A percentile compares a stretch with the other conserved stretches of the same genome.
phyloP scores from a whole-genome alignment of 371 early-diverging fungal species.

The Mucor velutinosus region DNA sequence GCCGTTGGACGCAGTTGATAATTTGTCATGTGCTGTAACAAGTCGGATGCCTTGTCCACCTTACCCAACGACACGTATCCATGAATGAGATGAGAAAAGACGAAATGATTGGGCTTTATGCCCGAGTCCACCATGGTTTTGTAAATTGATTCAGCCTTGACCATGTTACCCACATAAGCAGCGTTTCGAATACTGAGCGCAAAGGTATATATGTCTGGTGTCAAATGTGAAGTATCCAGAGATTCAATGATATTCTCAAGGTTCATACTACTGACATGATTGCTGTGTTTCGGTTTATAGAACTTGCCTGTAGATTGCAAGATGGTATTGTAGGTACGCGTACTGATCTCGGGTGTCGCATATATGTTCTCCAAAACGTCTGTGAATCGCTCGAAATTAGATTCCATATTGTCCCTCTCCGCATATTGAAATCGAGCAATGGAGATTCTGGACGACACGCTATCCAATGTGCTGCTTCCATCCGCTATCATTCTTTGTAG shows the following conservation, averaged over 20 bases:
- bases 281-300: constrained; percentile 6
- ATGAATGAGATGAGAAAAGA: constrained; percentile 43
- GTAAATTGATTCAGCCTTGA: constrained; percentile 30
- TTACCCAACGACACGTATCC: constrained; percentile 35
- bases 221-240: constrained; percentile 15
- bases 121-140: constrained; percentile 33
- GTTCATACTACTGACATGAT: neutral
- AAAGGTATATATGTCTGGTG: constrained; percentile 36
- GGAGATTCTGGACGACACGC: constrained; percentile 18
- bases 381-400: constrained; percentile 12
- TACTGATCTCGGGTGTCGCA: constrained; percentile 7
- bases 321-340: constrained; percentile 40
- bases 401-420: neutral
- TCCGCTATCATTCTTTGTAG: constrained; percentile 16
- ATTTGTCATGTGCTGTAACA: constrained; percentile 30
- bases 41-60: constrained; percentile 30
- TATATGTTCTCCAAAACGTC: constrained; percentile 12
- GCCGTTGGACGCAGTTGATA: constrained; percentile 29
- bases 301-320: constrained; percentile 33
- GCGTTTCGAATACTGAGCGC: constrained; percentile 41
- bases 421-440: constrained; percentile 1
- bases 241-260: constrained; percentile 13
- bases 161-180: constrained; percentile 33
- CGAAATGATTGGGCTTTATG: constrained; percentile 36
- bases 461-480: constrained; percentile 13